Percentiles rank a stretch among this genome's conserved stretches.
These are phyloP conservation scores for Diatrype stigma DNA, from an alignment of 2,329 filamentous ascomycete genomes.

Conservation along the genomic window DNA sequence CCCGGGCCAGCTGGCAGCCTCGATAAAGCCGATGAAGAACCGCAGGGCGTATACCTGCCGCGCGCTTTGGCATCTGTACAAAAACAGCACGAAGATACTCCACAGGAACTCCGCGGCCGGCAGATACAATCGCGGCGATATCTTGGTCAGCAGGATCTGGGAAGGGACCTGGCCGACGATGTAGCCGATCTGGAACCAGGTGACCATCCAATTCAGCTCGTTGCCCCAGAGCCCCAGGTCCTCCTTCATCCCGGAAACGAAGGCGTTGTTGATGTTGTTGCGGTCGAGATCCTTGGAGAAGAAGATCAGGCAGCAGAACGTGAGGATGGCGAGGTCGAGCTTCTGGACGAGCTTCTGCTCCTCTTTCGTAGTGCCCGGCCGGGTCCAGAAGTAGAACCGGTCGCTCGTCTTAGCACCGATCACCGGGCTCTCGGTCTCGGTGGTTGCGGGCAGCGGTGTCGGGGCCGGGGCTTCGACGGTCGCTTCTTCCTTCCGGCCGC, in stretches of 20 bases:
- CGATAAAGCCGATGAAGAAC: slow-evolving; percentile 21
- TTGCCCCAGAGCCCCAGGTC: slow-evolving; percentile 23
- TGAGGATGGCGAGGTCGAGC: slow-evolving; percentile 10
- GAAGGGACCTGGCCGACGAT: slow-evolving; percentile 13
- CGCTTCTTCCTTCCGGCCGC: slow-evolving; percentile 1
- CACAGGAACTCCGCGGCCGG: slow-evolving; percentile 14
- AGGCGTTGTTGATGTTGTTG: slow-evolving; percentile 24
- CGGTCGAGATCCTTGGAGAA: slow-evolving; percentile 16
- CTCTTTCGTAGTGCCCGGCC: slow-evolving; percentile 3
- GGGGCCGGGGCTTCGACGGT: background rate
- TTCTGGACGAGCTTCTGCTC: background rate
- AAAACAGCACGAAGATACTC: slow-evolving; percentile 14
- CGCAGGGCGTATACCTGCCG: slow-evolving; percentile 23
- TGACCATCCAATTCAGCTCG: slow-evolving; percentile 17
- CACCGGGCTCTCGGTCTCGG: slow-evolving; percentile 5
- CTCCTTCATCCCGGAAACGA: slow-evolving; percentile 28
- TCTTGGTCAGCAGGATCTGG: slow-evolving; percentile 12
- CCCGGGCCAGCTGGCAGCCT: slow-evolving; percentile 14
- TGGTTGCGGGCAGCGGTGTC: background rate
- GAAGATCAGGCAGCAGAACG: slow-evolving; percentile 15
- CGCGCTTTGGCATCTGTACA: slow-evolving; percentile 16
- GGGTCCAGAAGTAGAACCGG: slow-evolving; percentile 14
- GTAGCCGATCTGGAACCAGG: slow-evolving; percentile 12
- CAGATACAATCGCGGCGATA: slow-evolving; percentile 15
- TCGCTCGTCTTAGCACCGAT: slow-evolving; percentile 7